Evolutionary conservation across 495 filamentous ascomycete species (phyloP), one percentile per base, ranked within the genome.

Genomic region (Neurospora sp.): DNA sequence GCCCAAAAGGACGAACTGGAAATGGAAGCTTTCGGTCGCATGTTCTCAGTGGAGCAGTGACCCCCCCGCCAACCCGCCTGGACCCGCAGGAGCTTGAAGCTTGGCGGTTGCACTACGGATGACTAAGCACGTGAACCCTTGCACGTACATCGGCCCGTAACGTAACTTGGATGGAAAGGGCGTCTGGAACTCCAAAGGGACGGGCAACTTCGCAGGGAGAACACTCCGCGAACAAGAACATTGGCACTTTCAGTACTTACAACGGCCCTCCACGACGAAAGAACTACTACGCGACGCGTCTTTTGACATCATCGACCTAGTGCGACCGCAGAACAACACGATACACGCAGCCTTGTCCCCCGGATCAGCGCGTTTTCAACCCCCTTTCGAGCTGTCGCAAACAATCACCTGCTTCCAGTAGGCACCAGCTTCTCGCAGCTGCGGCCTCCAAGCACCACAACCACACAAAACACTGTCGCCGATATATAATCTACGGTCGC

Each of bases 331-430:
- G 5, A 66, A 35, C 23, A 6, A 66, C 27, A 66, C 42, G 69
- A 71, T 54, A 5, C 54, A 10, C 23, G 5, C 12, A 69, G n/a
- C 41, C 35, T 20, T 35, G 18, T 11, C 2, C 20, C 23, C n/a
- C 38, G n/a, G 23, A 71, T 71, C 44, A 11, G 72, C 74, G 74
- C 74, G 74, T 75, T 70, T 71, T 41, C 39, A 39, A 18, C 39
- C 35, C 69, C 38, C 37, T 31, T 44, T 18, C 37, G n/a, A 35
- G 38, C 69, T 31, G 66, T 11, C 31, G 40, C 38, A 39, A 39
- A 18, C 39, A 39, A 41, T 31, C 54, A 37, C 39, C 23, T 39
- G 62, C 41, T n/a, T 38, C 37, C 23, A 35, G 54, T 31, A 18
- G 54, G 14, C 54, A 66, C 54, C 54, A 66, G 54, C 31, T 35